These are phyloP conservation scores for Lasiosphaeria ovina DNA, from an alignment of 495 filamentous ascomycete species.

Conservation along the genomic window DNA sequence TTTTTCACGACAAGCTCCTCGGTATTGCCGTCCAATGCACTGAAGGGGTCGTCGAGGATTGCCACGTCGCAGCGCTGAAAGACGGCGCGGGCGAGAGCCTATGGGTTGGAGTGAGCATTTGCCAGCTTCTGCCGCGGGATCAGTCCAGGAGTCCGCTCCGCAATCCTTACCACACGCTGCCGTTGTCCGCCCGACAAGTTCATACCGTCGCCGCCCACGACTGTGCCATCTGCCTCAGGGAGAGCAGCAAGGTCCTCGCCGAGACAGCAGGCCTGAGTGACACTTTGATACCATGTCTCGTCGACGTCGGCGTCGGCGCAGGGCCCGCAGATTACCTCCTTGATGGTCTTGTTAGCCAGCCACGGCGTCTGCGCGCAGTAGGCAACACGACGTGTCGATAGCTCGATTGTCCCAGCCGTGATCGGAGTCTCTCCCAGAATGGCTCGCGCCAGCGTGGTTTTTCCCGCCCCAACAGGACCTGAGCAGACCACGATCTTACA, in stretches of 20 bases:
- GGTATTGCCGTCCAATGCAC: slow-evolving; percentile 37
- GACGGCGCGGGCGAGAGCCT: slow-evolving; percentile 38
- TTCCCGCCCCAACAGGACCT: slow-evolving; percentile 55
- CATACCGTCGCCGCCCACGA: slow-evolving; percentile 60
- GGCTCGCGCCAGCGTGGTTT: slow-evolving; percentile 54
- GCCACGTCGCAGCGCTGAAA: slow-evolving; percentile 31
- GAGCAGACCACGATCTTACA: slow-evolving; percentile 16
- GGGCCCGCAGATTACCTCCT: slow-evolving; percentile 40
- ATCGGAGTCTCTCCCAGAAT: slow-evolving; percentile 51
- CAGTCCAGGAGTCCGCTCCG: not conserved
- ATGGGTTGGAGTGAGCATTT: not conserved
- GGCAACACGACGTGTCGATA: slow-evolving; percentile 23
- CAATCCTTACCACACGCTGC: slow-evolving; percentile 45
- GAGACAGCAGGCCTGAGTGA: slow-evolving; percentile 57
- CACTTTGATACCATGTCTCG: slow-evolving; percentile 53
- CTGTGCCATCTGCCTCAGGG: slow-evolving; percentile 53
- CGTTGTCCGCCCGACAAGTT: slow-evolving; percentile 63
- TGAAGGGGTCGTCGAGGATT: slow-evolving; percentile 42
- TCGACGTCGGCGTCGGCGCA: slow-evolving; percentile 37
- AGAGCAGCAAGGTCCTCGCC: slow-evolving; percentile 53
- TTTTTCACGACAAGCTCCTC: slow-evolving; percentile 37
- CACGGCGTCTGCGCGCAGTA: slow-evolving; percentile 48
- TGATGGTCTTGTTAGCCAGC: slow-evolving; percentile 58
- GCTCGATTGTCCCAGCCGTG: slow-evolving; percentile 41
- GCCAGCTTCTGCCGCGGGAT: not conserved